Evolutionary conservation across 106 monocot species (phyloP), one percentile per base, ranked within the genome.

Genomic region (Allium sativum): DNA sequence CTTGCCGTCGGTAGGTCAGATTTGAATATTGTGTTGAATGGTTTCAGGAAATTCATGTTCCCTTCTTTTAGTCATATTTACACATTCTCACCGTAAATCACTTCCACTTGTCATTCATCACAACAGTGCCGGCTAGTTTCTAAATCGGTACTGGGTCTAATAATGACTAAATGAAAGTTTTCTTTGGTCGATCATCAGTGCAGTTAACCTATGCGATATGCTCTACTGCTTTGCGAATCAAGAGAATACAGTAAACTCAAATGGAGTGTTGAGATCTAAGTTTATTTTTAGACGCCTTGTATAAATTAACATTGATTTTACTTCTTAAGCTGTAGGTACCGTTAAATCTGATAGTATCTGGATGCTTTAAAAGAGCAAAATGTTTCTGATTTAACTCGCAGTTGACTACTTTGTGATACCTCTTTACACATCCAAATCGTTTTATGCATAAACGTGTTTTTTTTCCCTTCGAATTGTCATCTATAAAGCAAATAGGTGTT

Each of bases 401-500:
- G 31, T 31, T 31, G 31, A 31, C 31, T 31, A 1, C 31, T 31
- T 1, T 31, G 31, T 31, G 31, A 1, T 31, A 31, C 31, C 3
- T 31, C 31, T 1, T 31, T 31, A 31, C 31, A 31, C 31, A 31
- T 31, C 31, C 31, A 31, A 31, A 31, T 31, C 31, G 1, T 31
- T 31, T 31, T 31, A 31, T 31, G 31, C 31, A 31, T 31, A 31
- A 31, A 3, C 2, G 1, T 31, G 1, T 31, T 31, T 31, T 31
- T 31, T 31, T 31, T 31, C 31, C 3, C 3, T 31, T 3, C 31
- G 3, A 31, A 31, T 43, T 43, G 70, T 76, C 71, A 71, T 77
- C 71, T 67, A 61, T 67, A 71, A 71, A 71, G 77, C 71, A 71
- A 71, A 71, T 42, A 61, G 66, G 77, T 71, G 44, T 42, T 60